phyloP scores from a whole-genome alignment of 2,329 filamentous ascomycete species.

The Ophiobolus disseminans region DNA sequence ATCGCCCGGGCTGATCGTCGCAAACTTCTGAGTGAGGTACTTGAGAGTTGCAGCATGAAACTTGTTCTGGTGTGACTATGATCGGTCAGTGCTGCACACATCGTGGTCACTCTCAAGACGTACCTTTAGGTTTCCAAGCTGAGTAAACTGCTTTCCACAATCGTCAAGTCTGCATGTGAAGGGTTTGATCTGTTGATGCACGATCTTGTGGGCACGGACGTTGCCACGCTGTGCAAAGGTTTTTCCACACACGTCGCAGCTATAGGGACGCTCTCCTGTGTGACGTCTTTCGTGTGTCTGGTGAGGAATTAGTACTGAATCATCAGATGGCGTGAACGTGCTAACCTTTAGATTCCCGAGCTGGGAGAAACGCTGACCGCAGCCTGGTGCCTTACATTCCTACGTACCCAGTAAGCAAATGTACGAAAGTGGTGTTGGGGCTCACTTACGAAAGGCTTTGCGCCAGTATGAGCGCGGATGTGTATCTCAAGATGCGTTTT shows the following conservation, averaged over 20 bases:
- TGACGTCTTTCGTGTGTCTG: conserved; percentile 88
- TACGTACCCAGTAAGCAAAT: conserved; percentile 25
- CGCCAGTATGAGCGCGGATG: conserved; percentile 83
- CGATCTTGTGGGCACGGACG: conserved; percentile 81
- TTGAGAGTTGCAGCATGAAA: conserved; percentile 81
- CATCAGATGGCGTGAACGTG: background rate
- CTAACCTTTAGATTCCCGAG: conserved; percentile 85
- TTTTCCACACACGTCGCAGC: conserved; percentile 80
- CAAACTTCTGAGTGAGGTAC: conserved; percentile 74
- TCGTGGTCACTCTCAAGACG: background rate
- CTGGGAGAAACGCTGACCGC: conserved; percentile 84
- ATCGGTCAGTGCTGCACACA: background rate
- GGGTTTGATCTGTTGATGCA: conserved; percentile 78
- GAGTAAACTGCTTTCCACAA: conserved; percentile 88
- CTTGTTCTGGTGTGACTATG: conserved; percentile 87
- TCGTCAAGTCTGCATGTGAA: conserved; percentile 82
- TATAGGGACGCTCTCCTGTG: conserved; percentile 84
- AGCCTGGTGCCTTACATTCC: conserved; percentile 74
- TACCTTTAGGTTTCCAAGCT: conserved; percentile 91
- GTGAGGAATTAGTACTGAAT: conserved; percentile 13
- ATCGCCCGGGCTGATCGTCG: conserved; percentile 66
- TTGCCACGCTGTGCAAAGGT: conserved; percentile 86
- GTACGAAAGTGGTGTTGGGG: background rate
- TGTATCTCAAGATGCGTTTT: conserved; percentile 95
- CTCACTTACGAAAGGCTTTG: conserved; percentile 81